These are phyloP conservation scores for Syzygium syzygioides DNA, from an alignment of 441 rosid species.

Conservation along the genomic window DNA sequence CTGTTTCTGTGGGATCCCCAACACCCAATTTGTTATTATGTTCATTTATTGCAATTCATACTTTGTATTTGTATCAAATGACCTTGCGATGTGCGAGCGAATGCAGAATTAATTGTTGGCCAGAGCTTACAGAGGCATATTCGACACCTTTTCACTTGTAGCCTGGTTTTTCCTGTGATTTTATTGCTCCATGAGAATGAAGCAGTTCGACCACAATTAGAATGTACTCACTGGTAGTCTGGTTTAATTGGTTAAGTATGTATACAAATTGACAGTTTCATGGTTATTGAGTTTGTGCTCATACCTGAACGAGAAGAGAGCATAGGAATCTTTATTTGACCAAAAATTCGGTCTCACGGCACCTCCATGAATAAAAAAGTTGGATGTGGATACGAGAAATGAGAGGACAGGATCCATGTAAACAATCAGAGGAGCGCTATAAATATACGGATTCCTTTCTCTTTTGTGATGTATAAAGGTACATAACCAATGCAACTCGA, in stretches of 20 bases:
- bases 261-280: neutral
- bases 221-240: neutral
- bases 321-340: neutral
- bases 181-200: neutral
- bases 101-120: neutral
- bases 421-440: neutral
- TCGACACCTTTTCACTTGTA: neutral
- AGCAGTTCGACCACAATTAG: neutral
- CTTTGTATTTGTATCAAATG: neutral
- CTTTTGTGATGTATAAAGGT: neutral
- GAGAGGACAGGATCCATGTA: neutral
- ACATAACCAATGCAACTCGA: neutral
- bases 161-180: neutral
- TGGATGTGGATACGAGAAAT: neutral
- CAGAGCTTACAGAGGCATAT: neutral
- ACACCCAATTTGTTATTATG: neutral
- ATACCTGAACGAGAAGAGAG: neutral
- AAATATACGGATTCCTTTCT: neutral
- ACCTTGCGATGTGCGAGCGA: neutral
- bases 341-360: neutral
- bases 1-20: neutral
- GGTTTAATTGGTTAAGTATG: neutral
- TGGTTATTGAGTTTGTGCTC: neutral
- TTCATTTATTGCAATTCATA: neutral
- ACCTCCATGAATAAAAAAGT: neutral